Conservation (phyloP, 495 filamentous ascomycete genomes). For the Neurospora terricola region DNA sequence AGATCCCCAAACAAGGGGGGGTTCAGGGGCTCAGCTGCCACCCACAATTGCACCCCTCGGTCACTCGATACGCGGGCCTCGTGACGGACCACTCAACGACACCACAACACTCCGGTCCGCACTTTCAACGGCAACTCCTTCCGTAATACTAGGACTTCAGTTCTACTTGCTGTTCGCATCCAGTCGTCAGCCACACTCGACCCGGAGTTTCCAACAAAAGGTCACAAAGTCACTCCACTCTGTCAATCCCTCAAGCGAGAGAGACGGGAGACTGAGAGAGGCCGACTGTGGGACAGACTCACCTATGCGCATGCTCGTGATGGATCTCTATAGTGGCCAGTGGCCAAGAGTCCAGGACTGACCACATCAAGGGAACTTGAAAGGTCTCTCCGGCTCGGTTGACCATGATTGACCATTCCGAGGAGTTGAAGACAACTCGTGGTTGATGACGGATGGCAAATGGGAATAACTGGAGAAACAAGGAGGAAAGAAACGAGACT, state of each 20-base stretch:
- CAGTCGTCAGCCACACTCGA: not conserved
- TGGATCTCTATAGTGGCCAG: not conserved
- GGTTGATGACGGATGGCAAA: not conserved
- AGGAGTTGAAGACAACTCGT: not conserved
- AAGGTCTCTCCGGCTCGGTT: not conserved
- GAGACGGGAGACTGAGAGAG: not conserved
- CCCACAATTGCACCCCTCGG: constrained; percentile 2
- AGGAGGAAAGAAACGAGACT: not conserved
- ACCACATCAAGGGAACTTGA: not conserved
- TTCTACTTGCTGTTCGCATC: not conserved
- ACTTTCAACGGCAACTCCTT: not conserved
- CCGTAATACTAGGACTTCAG: not conserved
- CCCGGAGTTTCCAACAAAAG: not conserved
- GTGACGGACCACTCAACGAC: constrained; percentile 9
- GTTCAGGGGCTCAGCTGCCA: constrained; percentile 20
- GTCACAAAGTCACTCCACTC: not conserved
- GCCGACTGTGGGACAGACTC: not conserved
- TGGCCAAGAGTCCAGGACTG: not conserved
- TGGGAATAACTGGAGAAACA: not conserved
- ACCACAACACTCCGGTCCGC: not conserved
- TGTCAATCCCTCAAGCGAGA: not conserved
- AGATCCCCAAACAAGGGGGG: constrained; percentile 3
- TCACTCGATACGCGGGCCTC: constrained; percentile 11
- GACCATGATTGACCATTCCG: not conserved
- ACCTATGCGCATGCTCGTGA: not conserved